Percentiles rank a stretch among this genome's conserved stretches.
Evolutionary conservation across 768 basidiomycete genomes (phyloP).

Genomic region (Lactarius pseudohatsudake): DNA sequence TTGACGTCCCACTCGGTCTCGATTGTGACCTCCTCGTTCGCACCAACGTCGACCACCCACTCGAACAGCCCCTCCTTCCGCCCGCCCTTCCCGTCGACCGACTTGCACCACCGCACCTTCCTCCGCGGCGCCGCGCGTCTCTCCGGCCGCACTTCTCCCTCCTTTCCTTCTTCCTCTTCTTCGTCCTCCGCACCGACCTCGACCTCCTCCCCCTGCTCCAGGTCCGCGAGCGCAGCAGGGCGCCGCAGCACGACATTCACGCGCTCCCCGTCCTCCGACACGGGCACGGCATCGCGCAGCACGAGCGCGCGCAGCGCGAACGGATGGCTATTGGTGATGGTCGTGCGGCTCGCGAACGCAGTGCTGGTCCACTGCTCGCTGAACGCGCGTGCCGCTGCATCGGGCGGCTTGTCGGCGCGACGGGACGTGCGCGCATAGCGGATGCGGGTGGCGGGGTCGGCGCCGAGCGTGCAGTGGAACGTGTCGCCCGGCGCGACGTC

Average conservation of each 20-base stretch:
- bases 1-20: conserved; percentile 56
- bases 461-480: conserved; percentile 56
- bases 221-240: conserved; percentile 48
- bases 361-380: conserved; percentile 45
- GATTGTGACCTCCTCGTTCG: conserved; percentile 44
- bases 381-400: conserved; percentile 41
- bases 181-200: conserved; percentile 28
- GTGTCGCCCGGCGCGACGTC: conserved; percentile 50
- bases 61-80: conserved; percentile 58
- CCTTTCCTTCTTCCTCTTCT: conserved; percentile 28
- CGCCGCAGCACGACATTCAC: conserved; percentile 47
- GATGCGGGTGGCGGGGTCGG: conserved; percentile 36
- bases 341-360: conserved; percentile 42
- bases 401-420: conserved; percentile 33
- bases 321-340: conserved; percentile 48
- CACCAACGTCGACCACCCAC: conserved; percentile 49
- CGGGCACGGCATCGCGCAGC: conserved; percentile 48
- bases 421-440: conserved; percentile 44
- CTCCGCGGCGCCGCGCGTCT: conserved; percentile 1
- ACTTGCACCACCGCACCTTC: conserved; percentile 39
- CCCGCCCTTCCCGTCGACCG: conserved; percentile 46
- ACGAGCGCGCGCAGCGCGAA: conserved; percentile 46
- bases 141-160: neutral
- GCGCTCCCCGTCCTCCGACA: conserved; percentile 40
- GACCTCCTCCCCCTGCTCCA: conserved; percentile 43